Evolutionary conservation across 2,329 filamentous ascomycete genomes (phyloP).

Genomic region (Microdochium nivale): DNA sequence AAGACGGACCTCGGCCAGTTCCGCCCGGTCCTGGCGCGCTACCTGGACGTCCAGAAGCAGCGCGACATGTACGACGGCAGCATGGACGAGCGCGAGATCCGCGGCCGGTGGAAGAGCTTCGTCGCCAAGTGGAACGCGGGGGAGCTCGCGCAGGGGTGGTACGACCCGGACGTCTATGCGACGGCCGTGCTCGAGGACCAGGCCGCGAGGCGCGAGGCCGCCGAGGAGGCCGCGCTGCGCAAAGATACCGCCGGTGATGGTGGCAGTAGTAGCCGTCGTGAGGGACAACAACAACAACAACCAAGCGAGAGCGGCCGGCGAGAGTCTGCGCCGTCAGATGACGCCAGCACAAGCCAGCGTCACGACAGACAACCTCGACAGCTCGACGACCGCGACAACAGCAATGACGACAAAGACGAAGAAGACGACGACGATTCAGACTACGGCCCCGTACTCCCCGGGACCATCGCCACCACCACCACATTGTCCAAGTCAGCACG

Average conservation of each 20-base stretch:
- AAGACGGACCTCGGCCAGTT: constrained; percentile 54
- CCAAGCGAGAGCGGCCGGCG: too few species aligned
- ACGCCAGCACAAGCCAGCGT: background rate
- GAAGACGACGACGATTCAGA: constrained; percentile 50
- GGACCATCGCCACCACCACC: constrained; percentile 34
- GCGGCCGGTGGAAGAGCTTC: constrained; percentile 91
- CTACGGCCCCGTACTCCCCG: constrained; percentile 37
- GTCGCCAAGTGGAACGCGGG: constrained; percentile 83
- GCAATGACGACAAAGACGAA: constrained; percentile 22
- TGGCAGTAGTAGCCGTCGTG: background rate
- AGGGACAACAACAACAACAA: background rate
- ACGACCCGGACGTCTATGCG: constrained; percentile 65
- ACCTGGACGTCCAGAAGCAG: constrained; percentile 81
- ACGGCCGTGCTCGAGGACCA: constrained; percentile 17
- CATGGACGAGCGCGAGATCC: constrained; percentile 66
- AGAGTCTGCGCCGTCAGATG: too few species aligned
- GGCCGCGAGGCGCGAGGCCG: constrained; percentile 3
- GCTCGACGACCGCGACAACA: constrained; percentile 1
- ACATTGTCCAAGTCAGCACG: constrained; percentile 23
- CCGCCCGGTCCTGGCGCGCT: constrained; percentile 68
- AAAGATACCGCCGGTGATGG: constrained; percentile 3
- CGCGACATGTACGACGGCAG: constrained; percentile 58
- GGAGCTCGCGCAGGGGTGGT: constrained; percentile 86
- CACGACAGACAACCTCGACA: background rate
- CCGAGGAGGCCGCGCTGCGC: constrained; percentile 11